Base-by-base conservation (phyloP, 140 eudicot species). In the Ambrosia hybrid region DNA sequence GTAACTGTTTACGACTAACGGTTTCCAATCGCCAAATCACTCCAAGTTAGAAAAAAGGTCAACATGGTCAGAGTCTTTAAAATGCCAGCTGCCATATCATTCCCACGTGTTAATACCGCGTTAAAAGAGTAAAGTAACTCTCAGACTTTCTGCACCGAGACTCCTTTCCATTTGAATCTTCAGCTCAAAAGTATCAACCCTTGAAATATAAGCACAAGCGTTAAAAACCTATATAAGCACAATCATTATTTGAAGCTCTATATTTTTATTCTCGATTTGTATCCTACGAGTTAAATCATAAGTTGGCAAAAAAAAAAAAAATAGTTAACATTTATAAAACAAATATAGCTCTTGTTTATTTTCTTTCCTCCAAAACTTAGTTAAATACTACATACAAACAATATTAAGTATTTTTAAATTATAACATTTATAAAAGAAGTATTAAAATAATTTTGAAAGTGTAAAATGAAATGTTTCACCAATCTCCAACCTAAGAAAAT, bases 141-240 rank as follows among this genome's bases (percentile, higher is more conserved):
- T 75, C 87, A 2, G 90, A 72, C 46, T 68, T 91, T 76, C 85
- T 17, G 59, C 77, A 71, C 97, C 97, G 61, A 89, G 77, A 65
- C 66, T 79, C 70, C 58, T 81, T 38, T 80, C 89, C 41, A 91
- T 83, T 67, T 71, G 76, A 69, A 76, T 48, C 46, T 78, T 89
- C 55, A 91, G 70, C 78, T 89, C 87, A 21, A 66, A 3, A 33
- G 86, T 85, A 39, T 91, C 90, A 12, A 86, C 65, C 63, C 97
- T 85, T 39, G 89, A 68, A 70, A 30, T 30, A 30, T 30, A 30
- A 30, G 34, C 34, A 30, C 34, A 30, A 30, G 34, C 34, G 34
- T 30, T 30, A 30, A 30, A 30, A 30, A 30, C 34, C 34, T 30
- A 30, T 30, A 30, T 30, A 30, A 30, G 34, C 34, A 30, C 34